Evolutionary conservation across 805 yeast species (phyloP), one percentile per base, ranked within the genome.

Genomic region (Spathaspora gorwiae): DNA sequence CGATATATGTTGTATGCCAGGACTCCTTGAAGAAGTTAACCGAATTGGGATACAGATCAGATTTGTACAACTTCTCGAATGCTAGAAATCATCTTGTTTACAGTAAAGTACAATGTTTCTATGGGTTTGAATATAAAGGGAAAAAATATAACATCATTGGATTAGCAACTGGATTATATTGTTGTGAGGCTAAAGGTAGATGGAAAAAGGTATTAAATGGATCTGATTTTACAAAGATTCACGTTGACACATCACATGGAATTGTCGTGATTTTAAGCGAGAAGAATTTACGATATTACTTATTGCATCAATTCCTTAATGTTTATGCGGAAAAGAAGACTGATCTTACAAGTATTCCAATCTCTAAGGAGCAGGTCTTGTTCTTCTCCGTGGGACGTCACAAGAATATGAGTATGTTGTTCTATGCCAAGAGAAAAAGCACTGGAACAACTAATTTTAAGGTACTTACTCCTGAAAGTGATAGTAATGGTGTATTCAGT

Each of bases 331-430:
- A 72, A 35, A 61, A 54, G 9, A 59, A 62, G 19, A 64, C 65
- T 26, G 57, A 59, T 4, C 52, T 75, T 15, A 67, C 76, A n/a
- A 77, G 84, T 12, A 72, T 77, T 29, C 61, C 72, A 26, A 53
- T 80, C 10, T 68, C 80, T 11, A 70, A 75, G 51, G 79, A 80
- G 40, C 65, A 60, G 64, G 80, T 58, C 0, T 63, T 76, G 1
- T 81, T 76, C 50, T 90, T 87, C 64, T 77, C 76, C 40, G 67
- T 85, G 48, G 96, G 94, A 0, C 76, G 72, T 29, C 88, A 90
- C 57, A 74, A 81, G 47, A 81, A 79, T 61, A 72, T 79, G 50
- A 78, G 71, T 36, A 72, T 79, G 74, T 61, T 83, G 46, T 78
- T 75, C 55, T 77, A 73, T 61, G 78, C 81, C 63, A 79, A 77